These are phyloP conservation scores for Suhomyces kunorum DNA, from an alignment of 1,139 yeast genomes.

Conservation along the genomic window DNA sequence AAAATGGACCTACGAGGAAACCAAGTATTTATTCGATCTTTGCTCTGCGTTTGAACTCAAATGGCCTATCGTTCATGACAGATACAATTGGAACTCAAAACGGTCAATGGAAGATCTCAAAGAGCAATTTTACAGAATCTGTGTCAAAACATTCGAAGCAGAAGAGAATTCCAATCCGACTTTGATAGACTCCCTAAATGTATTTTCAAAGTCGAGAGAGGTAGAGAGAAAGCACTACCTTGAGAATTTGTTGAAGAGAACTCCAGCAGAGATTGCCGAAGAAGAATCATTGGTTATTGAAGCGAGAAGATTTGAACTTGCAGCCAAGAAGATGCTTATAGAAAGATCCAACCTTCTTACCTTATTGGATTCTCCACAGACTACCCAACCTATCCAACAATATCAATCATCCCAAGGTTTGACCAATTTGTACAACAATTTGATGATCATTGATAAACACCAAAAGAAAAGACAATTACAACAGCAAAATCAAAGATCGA, in stretches of 20 bases:
- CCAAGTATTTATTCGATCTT: slow-evolving; percentile 69
- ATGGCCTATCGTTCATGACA: slow-evolving; percentile 83
- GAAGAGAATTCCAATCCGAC: slow-evolving; percentile 51
- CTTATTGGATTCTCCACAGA: slow-evolving; percentile 84
- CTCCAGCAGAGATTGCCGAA: slow-evolving; percentile 97
- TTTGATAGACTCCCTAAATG: slow-evolving; percentile 49
- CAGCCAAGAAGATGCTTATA: slow-evolving; percentile 83
- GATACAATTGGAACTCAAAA: slow-evolving; percentile 50
- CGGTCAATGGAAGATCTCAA: slow-evolving; percentile 76
- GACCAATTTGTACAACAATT: slow-evolving; percentile 77
- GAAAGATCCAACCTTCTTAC: slow-evolving; percentile 82
- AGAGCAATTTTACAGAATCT: slow-evolving; percentile 66
- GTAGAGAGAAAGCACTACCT: slow-evolving; percentile 77
- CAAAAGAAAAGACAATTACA: slow-evolving; percentile 43
- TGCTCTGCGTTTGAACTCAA: slow-evolving; percentile 76
- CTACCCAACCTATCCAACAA: slow-evolving; percentile 73
- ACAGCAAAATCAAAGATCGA: slow-evolving; percentile 37
- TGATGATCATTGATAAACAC: slow-evolving; percentile 75
- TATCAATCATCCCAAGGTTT: slow-evolving; percentile 87
- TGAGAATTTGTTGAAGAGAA: slow-evolving; percentile 71
- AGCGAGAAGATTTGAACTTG: slow-evolving; percentile 87
- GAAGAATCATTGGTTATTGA: slow-evolving; percentile 93
- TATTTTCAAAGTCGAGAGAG: slow-evolving; percentile 70
- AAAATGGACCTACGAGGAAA: slow-evolving; percentile 78
- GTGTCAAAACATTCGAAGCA: slow-evolving; percentile 41